Percentiles rank a stretch among this genome's conserved stretches.
phyloP scores from a whole-genome alignment of 164 flowering plant genomes.

The Nymphaea colorata region DNA sequence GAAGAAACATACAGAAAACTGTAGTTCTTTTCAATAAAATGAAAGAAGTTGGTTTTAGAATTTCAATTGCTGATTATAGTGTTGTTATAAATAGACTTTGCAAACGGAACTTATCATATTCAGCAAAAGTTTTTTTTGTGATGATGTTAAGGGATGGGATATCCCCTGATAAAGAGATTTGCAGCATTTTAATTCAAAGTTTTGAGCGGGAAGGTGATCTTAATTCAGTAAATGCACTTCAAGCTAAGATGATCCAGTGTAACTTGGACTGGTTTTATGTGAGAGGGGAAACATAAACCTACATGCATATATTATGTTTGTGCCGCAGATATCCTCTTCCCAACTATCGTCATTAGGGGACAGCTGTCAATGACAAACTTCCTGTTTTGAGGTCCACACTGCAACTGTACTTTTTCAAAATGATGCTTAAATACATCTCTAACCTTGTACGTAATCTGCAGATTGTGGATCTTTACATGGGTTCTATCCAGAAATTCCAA shows the following conservation, averaged over 20 bases:
- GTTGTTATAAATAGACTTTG: conserved; percentile 70
- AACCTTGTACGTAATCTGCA: too few species aligned
- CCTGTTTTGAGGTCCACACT: too few species aligned
- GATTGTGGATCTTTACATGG: too few species aligned
- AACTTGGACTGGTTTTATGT: conserved; percentile 11
- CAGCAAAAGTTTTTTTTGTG: conserved; percentile 36
- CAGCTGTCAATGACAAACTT: too few species aligned
- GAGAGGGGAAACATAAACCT: too few species aligned
- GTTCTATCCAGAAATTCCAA: too few species aligned
- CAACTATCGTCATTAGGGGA: too few species aligned
- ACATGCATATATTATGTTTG: too few species aligned
- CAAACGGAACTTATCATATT: conserved; percentile 31
- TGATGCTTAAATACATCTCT: too few species aligned
- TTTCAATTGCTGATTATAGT: conserved; percentile 53
- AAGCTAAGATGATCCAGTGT: conserved; percentile 33
- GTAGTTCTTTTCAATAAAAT: conserved; percentile 33
- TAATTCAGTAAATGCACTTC: conserved; percentile 20
- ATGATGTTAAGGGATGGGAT: conserved; percentile 42
- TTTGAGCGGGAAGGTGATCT: conserved; percentile 19
- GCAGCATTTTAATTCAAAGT: conserved; percentile 23
- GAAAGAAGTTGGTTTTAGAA: conserved; percentile 41
- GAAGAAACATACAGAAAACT: conserved; percentile 43
- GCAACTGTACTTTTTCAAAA: too few species aligned
- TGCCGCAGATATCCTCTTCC: too few species aligned
- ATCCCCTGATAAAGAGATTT: conserved; percentile 41